A percentile compares a stretch with the other conserved stretches of the same genome.
Evolutionary conservation across 1,284 basidiomycete genomes (phyloP).

Genomic region (Phylloporus sp.): DNA sequence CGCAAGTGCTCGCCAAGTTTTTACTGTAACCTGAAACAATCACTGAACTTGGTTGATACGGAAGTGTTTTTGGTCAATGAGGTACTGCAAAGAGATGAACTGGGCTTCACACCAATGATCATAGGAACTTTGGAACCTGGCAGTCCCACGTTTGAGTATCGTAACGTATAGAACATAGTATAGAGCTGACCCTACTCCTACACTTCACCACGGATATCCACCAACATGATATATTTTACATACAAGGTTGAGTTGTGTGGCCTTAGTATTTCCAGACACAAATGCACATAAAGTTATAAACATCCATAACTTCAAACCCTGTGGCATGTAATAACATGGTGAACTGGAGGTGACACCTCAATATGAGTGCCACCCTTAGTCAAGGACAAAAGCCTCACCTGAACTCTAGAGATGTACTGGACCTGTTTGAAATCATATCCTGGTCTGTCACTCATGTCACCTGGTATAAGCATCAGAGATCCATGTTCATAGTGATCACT

Average conservation of each 20-base stretch:
- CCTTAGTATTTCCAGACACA: no score
- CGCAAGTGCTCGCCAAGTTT: slow-evolving; percentile 74
- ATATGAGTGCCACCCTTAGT: background rate
- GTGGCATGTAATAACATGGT: slow-evolving; percentile 56
- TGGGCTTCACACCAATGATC: slow-evolving; percentile 66
- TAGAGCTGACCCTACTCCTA: background rate
- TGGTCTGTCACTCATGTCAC: slow-evolving; percentile 75
- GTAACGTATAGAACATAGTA: slow-evolving; percentile 52
- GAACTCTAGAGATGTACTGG: slow-evolving; percentile 82
- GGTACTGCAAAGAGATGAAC: slow-evolving; percentile 59
- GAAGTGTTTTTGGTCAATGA: slow-evolving; percentile 38
- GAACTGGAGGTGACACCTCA: slow-evolving; percentile 40
- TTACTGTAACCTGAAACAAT: slow-evolving; percentile 86
- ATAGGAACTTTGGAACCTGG: slow-evolving; percentile 91
- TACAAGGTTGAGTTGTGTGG: background rate
- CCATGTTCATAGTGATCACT: background rate
- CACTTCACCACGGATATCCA: no score
- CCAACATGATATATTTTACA: background rate
- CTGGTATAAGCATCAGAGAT: slow-evolving; percentile 39
- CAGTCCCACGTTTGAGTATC: slow-evolving; percentile 83
- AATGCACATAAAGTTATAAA: slow-evolving; percentile 21
- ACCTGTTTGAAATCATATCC: slow-evolving; percentile 85
- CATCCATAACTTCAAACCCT: slow-evolving; percentile 45
- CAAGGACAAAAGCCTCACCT: slow-evolving; percentile 49
- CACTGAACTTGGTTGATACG: slow-evolving; percentile 74